Evolutionary conservation across 331 rosid species (phyloP).

Genomic region (Arachis monticola): DNA sequence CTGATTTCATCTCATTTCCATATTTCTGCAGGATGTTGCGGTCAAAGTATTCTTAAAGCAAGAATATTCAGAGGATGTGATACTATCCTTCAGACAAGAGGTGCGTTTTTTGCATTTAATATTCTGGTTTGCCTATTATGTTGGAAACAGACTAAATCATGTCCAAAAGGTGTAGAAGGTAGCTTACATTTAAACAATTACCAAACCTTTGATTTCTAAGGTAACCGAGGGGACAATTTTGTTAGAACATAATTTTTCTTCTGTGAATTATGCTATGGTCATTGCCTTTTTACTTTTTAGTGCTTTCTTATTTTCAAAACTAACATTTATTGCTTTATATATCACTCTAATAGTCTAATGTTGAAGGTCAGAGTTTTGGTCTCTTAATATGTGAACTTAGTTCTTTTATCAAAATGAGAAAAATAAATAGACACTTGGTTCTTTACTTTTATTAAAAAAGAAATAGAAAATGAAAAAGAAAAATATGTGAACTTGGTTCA

Average conservation of each 20-base stretch:
- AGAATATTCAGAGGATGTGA: slow-evolving; percentile 80
- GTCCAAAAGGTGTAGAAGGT: slow-evolving; percentile 14
- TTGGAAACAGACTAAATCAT: not conserved
- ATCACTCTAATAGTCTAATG: not conserved
- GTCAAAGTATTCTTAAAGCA: slow-evolving; percentile 86
- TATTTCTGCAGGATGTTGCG: slow-evolving; percentile 77
- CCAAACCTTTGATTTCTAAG: slow-evolving; percentile 17
- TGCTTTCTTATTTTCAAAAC: not conserved
- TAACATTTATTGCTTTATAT: slow-evolving; percentile 8
- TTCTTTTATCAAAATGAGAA: not conserved
- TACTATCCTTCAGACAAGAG: slow-evolving; percentile 88
- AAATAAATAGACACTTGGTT: no score
- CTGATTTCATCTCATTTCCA: slow-evolving; percentile 36
- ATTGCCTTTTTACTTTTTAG: not conserved
- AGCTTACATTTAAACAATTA: slow-evolving; percentile 9
- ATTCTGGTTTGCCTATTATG: not conserved
- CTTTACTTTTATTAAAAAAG: no score
- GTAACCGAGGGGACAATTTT: slow-evolving; percentile 20
- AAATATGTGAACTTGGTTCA: no score
- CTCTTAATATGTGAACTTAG: slow-evolving; percentile 13
- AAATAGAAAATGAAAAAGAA: no score
- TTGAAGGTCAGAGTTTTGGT: slow-evolving; percentile 4
- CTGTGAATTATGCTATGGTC: slow-evolving; percentile 16
- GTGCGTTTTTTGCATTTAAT: slow-evolving; percentile 49
- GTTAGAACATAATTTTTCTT: slow-evolving; percentile 15